These are phyloP conservation scores for Daedaleopsis sinensis DNA, from an alignment of 768 basidiomycete species.

Conservation along the genomic window DNA sequence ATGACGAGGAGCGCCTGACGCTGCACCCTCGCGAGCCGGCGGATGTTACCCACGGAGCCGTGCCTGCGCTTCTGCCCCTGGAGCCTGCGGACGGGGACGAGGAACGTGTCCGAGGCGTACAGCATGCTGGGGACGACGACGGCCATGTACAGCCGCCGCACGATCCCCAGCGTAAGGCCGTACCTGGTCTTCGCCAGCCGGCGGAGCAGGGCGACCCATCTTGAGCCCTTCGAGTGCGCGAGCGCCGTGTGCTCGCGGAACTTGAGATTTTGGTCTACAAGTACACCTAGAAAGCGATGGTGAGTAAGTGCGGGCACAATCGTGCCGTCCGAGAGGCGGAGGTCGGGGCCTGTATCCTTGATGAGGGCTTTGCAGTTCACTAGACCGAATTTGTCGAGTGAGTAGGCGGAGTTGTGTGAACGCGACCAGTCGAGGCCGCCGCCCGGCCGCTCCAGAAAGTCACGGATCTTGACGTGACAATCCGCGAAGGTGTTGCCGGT, in stretches of 20 bases:
- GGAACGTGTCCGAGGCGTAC: no score
- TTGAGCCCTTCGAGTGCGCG: slow-evolving; percentile 27
- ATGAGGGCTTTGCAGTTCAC: no score
- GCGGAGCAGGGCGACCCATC: slow-evolving; percentile 19
- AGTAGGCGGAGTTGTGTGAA: slow-evolving; percentile 26
- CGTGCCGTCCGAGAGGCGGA: no score
- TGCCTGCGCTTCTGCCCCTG: no score
- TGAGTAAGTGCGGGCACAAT: slow-evolving; percentile 20
- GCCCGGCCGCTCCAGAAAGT: slow-evolving; percentile 10
- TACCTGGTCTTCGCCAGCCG: slow-evolving; percentile 22
- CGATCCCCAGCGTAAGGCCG: slow-evolving; percentile 22
- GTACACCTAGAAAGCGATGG: slow-evolving; percentile 35
- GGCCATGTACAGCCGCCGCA: no score
- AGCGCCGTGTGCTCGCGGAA: slow-evolving; percentile 26
- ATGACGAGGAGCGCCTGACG: no score
- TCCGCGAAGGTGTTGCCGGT: slow-evolving; percentile 8
- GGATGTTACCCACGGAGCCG: no score
- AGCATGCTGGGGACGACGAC: no score
- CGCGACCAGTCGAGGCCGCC: slow-evolving; percentile 33
- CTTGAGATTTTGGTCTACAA: slow-evolving; percentile 32
- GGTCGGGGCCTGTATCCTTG: no score
- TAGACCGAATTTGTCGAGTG: no score
- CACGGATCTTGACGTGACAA: slow-evolving; percentile 1
- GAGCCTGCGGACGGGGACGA: no score
- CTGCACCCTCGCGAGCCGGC: no score